A percentile compares a stretch with the other conserved stretches of the same genome.
Conservation (phyloP, 169 alveolate species). For the Plasmodium reichenowi region DNA sequence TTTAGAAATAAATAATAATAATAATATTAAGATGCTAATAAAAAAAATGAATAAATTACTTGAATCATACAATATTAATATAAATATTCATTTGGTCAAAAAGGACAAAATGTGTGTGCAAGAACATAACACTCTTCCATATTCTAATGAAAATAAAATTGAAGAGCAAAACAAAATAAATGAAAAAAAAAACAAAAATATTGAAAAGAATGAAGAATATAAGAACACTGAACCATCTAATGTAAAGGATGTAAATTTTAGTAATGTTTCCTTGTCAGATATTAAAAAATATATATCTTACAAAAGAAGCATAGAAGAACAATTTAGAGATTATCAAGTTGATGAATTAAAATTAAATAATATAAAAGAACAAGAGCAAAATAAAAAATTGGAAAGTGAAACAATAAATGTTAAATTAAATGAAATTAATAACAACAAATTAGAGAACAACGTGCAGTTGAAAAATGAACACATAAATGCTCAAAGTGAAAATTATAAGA, state of each 20-base stretch:
- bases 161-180: not conserved
- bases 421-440: too few species aligned
- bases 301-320: not conserved
- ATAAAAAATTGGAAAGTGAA: not conserved
- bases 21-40: not conserved
- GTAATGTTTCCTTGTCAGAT: conserved; percentile 37
- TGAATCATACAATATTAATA: conserved; percentile 10
- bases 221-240: not conserved
- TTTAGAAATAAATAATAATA: not conserved
- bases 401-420: too few species aligned
- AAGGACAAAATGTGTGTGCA: not conserved
- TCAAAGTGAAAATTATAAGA: not conserved
- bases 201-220: not conserved
- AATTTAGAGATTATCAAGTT: not conserved
- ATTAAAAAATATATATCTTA: conserved; percentile 25
- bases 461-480: not conserved
- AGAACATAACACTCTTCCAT: not conserved
- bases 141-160: not conserved
- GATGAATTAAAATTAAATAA: not conserved
- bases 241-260: conserved; percentile 6
- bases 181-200: not conserved
- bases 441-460: not conserved
- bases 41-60: conserved; percentile 46
- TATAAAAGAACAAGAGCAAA: not conserved
- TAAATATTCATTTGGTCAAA: conserved; percentile 5